Conservation (phyloP, 2,329 filamentous ascomycete species). For the Cordyceps sp. region DNA sequence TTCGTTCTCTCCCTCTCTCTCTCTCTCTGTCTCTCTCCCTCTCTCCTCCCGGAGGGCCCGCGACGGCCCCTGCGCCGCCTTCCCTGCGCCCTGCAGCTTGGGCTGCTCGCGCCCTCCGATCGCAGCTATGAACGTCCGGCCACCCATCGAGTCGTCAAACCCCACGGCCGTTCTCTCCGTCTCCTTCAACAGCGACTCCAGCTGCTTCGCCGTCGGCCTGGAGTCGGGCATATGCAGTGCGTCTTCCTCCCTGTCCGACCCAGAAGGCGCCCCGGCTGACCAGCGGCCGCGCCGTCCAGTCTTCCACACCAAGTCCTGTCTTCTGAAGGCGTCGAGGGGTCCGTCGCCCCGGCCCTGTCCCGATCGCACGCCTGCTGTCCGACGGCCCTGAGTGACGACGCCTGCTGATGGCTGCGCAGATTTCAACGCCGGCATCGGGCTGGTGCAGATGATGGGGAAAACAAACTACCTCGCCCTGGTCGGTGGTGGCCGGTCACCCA, state of each 20-base stretch:
- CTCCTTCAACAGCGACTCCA: slow-evolving; percentile 72
- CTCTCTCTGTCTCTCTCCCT: background rate
- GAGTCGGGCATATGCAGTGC: slow-evolving; percentile 74
- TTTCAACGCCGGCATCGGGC: slow-evolving; percentile 67
- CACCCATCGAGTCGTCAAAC: slow-evolving; percentile 62
- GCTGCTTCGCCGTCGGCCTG: slow-evolving; percentile 73
- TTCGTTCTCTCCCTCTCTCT: background rate
- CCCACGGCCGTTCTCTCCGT: slow-evolving; percentile 65
- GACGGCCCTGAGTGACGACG: slow-evolving; percentile 1
- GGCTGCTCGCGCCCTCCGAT: too few relatives aligned
- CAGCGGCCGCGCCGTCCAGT: slow-evolving; percentile 28
- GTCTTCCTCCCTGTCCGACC: slow-evolving; percentile 11
- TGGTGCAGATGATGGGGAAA: slow-evolving; percentile 74
- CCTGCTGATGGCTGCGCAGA: slow-evolving; percentile 23
- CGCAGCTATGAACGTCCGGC: slow-evolving; percentile 70
- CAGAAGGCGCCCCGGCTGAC: slow-evolving; percentile 8
- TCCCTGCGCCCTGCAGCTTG: too few relatives aligned
- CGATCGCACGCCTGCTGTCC: background rate
- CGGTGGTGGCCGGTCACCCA: slow-evolving; percentile 71
- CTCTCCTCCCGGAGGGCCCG: background rate
- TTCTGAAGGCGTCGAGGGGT: slow-evolving; percentile 42
- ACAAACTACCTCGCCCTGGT: slow-evolving; percentile 81
- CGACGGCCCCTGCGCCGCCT: too few relatives aligned
- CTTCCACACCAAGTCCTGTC: slow-evolving; percentile 55
- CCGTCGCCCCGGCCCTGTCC: background rate